Evolutionary conservation across 169 alveolate genomes (phyloP).

Genomic region (Cryptosporidium ubiquitum): DNA sequence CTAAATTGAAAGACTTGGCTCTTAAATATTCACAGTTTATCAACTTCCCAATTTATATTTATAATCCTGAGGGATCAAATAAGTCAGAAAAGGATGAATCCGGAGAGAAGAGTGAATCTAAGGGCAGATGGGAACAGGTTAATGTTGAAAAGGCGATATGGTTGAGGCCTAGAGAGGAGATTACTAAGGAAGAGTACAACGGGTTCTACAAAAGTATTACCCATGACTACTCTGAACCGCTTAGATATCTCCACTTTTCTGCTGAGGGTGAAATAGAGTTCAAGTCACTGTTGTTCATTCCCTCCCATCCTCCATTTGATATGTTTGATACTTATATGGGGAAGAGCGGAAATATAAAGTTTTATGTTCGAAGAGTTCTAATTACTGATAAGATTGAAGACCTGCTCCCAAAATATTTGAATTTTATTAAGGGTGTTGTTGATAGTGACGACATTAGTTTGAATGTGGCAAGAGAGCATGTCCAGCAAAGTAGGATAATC

Average conservation of each 20-base stretch:
- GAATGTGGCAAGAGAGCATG: slow-evolving; percentile 93
- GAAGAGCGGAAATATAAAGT: slow-evolving; percentile 62
- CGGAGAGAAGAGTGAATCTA: slow-evolving; percentile 78
- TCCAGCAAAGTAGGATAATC: slow-evolving; percentile 93
- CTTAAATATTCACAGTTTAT: slow-evolving; percentile 96
- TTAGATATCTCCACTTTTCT: slow-evolving; percentile 96
- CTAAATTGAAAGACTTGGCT: slow-evolving; percentile 91
- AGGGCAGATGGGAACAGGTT: slow-evolving; percentile 91
- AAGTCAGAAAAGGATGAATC: slow-evolving; percentile 83
- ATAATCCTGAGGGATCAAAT: slow-evolving; percentile 62
- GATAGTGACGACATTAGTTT: slow-evolving; percentile 96
- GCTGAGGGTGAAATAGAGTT: slow-evolving; percentile 99
- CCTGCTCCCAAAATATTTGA: slow-evolving; percentile 93
- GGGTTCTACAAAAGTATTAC: slow-evolving; percentile 95
- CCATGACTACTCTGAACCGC: slow-evolving; percentile 95
- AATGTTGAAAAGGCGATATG: slow-evolving; percentile 98
- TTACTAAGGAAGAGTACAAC: slow-evolving; percentile 95
- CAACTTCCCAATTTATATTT: slow-evolving; percentile 93
- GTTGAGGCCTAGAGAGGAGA: slow-evolving; percentile 95
- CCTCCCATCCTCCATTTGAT: slow-evolving; percentile 92
- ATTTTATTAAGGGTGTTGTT: slow-evolving; percentile 94
- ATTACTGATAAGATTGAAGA: slow-evolving; percentile 94
- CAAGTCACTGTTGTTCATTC: slow-evolving; percentile 96
- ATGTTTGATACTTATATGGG: slow-evolving; percentile 90
- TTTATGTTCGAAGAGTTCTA: slow-evolving; percentile 90